Evolutionary conservation across 352 stramenopile species (phyloP), one percentile per base, ranked within the genome.

Genomic region (Pythium pectinolyticum): DNA sequence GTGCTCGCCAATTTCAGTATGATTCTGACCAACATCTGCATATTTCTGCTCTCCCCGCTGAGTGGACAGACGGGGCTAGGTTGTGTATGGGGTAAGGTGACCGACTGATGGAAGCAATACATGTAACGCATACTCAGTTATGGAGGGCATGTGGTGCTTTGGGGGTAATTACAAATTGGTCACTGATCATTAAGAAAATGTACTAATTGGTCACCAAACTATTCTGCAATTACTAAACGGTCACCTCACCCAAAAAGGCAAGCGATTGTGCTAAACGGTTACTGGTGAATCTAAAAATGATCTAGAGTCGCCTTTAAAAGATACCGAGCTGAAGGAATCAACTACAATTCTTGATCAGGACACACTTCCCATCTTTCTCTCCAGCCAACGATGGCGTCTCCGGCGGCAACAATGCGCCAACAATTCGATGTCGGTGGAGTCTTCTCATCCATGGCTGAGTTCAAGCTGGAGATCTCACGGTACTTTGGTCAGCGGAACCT

Each of bases 401-500:
- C 50, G 24, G 32, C 50, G 27, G 31, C 48, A 1, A 47, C 48
- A 1, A 47, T 56, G 19, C 48, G 48, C 1, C 5, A 56, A 20
- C 28, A 20, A 5, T 57, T 57, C 24, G 22, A 45, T 1, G 22
- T 57, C 2, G 50, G 50, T 9, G 34, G 46, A 24, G 50, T 57
- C 25, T 57, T 57, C 15, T 5, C 17, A 10, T 57, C 50, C 0
- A 57, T 46, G 50, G 31, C 50, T 4, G 50, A 32, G 12, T 32
- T 57, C 0, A 30, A 34, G 31, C 31, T 47, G 7, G 50, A 47
- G 34, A 20, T 57, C 2, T 45, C 50, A 6, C 50, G 32, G 10
- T 57, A 57, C 50, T 57, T 57, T 34, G 50, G 50, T 45, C 50
- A 57, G 31, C 50, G 50, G 2, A 45, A 45, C 31, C 31, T 57